phyloP scores from a whole-genome alignment of 1,284 basidiomycete species.

The Cystobasidium slooffiae region DNA sequence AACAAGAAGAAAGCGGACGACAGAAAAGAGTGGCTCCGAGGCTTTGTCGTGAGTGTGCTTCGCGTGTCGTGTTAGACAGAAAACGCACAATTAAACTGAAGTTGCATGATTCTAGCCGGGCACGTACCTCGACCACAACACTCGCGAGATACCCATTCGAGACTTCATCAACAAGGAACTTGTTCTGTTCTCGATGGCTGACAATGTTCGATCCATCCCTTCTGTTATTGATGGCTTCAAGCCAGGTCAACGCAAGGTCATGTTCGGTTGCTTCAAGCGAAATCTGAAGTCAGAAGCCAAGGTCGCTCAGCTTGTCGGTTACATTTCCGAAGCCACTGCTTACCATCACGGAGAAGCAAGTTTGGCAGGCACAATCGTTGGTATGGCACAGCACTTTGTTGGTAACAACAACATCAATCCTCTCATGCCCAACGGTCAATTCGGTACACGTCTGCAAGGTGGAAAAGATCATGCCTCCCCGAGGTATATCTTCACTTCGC shows the following conservation, averaged over 20 bases:
- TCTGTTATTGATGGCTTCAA: slow-evolving; percentile 93
- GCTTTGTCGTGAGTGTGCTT: slow-evolving; percentile 72
- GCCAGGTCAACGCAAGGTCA: slow-evolving; percentile 97
- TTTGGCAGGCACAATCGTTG: slow-evolving; percentile 87
- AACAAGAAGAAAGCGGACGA: slow-evolving; percentile 99
- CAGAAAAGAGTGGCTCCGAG: slow-evolving; percentile 95
- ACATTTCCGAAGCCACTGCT: slow-evolving; percentile 88
- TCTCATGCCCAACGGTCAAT: slow-evolving; percentile 89
- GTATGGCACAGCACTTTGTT: slow-evolving; percentile 90
- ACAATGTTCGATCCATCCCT: slow-evolving; percentile 94
- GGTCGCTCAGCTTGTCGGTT: slow-evolving; percentile 94
- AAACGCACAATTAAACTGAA: slow-evolving; percentile 26
- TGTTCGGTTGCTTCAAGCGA: slow-evolving; percentile 93
- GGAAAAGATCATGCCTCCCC: slow-evolving; percentile 96
- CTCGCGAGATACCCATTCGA: slow-evolving; percentile 80
- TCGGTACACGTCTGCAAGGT: slow-evolving; percentile 82
- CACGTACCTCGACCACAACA: slow-evolving; percentile 89
- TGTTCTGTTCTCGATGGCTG: slow-evolving; percentile 99
- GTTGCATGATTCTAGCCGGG: slow-evolving; percentile 68
- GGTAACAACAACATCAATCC: slow-evolving; percentile 97
- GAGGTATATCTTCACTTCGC: slow-evolving; percentile 93
- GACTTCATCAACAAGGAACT: slow-evolving; percentile 99
- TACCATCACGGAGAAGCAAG: slow-evolving; percentile 96
- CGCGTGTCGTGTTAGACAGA: background rate
- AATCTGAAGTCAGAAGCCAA: slow-evolving; percentile 93